Evolutionary conservation across 2,329 filamentous ascomycete genomes (phyloP).

Genomic region (Ophiostoma himal-ulmi): DNA sequence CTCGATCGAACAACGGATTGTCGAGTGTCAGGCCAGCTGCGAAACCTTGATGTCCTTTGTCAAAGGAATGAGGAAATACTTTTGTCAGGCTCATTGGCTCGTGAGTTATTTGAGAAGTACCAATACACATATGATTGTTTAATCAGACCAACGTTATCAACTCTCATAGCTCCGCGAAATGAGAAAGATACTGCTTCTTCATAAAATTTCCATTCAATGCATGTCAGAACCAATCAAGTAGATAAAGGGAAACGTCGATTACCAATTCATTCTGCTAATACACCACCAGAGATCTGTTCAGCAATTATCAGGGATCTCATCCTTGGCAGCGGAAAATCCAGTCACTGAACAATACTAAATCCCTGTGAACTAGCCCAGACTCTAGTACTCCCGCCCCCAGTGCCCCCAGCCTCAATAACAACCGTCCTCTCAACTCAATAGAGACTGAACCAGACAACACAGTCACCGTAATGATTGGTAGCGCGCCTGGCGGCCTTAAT

Average conservation of each 20-base stretch:
- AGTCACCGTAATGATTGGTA: not conserved
- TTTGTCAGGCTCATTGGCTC: slow-evolving; percentile 8
- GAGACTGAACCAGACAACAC: not conserved
- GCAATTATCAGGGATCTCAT: not conserved
- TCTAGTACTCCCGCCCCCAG: not conserved
- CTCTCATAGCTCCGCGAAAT: not conserved
- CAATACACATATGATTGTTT: not conserved
- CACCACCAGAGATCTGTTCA: not conserved
- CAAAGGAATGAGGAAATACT: slow-evolving; percentile 10
- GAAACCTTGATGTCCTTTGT: slow-evolving; percentile 12
- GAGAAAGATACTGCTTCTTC: not conserved
- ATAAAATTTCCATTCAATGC: not conserved
- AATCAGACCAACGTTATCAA: not conserved
- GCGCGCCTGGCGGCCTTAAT: not conserved
- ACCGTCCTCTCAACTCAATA: not conserved
- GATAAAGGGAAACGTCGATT: not conserved
- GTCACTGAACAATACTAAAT: not conserved
- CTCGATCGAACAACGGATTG: not conserved
- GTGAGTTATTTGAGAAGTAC: not conserved
- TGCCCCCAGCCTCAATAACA: not conserved
- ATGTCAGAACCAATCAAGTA: slow-evolving; percentile 1
- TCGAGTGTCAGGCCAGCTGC: slow-evolving; percentile 5
- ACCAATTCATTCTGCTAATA: not conserved
- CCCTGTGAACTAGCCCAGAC: not conserved
- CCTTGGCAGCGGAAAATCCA: not conserved